Evolutionary conservation across 768 basidiomycete genomes (phyloP).

Genomic region (Auriscalpium vulgare): DNA sequence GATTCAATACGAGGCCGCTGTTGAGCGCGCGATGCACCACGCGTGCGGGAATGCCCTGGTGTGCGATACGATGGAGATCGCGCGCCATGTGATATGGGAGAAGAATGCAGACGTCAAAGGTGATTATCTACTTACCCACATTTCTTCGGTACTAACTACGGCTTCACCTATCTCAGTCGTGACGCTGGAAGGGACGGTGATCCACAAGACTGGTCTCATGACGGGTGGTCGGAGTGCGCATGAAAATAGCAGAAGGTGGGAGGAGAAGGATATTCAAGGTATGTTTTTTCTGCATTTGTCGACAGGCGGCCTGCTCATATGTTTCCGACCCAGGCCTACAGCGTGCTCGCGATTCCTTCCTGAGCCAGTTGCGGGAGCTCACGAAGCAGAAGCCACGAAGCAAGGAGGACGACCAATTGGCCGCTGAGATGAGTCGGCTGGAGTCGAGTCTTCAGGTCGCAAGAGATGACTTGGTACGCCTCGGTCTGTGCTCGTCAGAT

Average conservation of each 20-base stretch:
- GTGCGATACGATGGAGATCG: conserved; percentile 93
- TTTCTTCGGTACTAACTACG: neutral
- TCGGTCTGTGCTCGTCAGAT: neutral
- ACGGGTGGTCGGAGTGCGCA: conserved; percentile 88
- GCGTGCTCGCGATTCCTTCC: conserved; percentile 62
- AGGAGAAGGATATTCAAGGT: conserved; percentile 92
- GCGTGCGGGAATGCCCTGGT: conserved; percentile 93
- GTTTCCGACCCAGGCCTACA: conserved; percentile 30
- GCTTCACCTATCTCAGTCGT: conserved; percentile 53
- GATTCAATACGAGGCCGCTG: conserved; percentile 56
- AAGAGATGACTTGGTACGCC: conserved; percentile 73
- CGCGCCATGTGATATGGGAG: conserved; percentile 85
- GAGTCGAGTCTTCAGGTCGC: conserved; percentile 70
- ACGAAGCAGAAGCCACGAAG: conserved; percentile 74
- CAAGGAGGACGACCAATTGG: conserved; percentile 74
- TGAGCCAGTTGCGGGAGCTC: conserved; percentile 76
- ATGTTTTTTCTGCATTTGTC: conserved; percentile 4
- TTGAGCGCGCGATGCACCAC: conserved; percentile 93
- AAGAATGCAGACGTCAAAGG: conserved; percentile 97
- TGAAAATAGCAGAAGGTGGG: conserved; percentile 79
- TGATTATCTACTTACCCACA: conserved; percentile 24
- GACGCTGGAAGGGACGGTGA: conserved; percentile 92
- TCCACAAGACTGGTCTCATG: conserved; percentile 95
- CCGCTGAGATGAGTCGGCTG: conserved; percentile 68
- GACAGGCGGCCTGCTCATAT: too few relatives aligned